Percentiles rank a stretch among this genome's conserved stretches.
phyloP scores from a whole-genome alignment of 1,284 basidiomycete genomes.

The Neotropicomus parvogracilis region DNA sequence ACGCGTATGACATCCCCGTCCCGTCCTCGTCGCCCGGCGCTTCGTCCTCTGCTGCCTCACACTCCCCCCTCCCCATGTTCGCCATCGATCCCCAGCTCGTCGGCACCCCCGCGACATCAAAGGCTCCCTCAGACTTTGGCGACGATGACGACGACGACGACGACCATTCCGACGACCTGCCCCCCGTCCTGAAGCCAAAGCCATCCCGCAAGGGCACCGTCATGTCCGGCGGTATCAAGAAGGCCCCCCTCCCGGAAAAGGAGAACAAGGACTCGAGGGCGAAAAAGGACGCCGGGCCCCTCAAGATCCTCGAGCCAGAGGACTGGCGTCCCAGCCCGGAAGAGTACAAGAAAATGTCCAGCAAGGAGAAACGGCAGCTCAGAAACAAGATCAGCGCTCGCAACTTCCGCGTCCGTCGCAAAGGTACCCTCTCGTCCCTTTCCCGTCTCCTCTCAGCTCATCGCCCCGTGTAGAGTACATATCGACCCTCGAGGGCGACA shows the following conservation, averaged over 20 bases:
- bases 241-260: constrained; percentile 37
- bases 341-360: constrained; percentile 92
- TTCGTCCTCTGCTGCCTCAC: constrained; percentile 20
- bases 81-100: constrained; percentile 55
- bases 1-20: constrained; percentile 40
- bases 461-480: constrained; percentile 72
- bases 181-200: constrained; percentile 38
- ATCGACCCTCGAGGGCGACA: constrained; percentile 87
- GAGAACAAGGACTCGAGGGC: constrained; percentile 31
- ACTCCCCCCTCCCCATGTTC: constrained; percentile 29
- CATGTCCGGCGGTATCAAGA: constrained; percentile 68
- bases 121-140: constrained; percentile 34
- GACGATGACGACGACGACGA: constrained; percentile 24
- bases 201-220: constrained; percentile 64
- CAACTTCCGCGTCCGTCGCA: constrained; percentile 90
- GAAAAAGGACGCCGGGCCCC: constrained; percentile 11
- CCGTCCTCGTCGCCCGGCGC: constrained; percentile 13
- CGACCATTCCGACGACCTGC: constrained; percentile 12
- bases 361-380: constrained; percentile 95
- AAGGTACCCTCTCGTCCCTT: constrained; percentile 49
- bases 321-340: constrained; percentile 86
- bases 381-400: constrained; percentile 96
- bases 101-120: constrained; percentile 41
- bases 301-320: constrained; percentile 44
- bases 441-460: constrained; percentile 11